Conservation (phyloP, 2,329 filamentous ascomycete genomes). For the Fusarium sp. region DNA sequence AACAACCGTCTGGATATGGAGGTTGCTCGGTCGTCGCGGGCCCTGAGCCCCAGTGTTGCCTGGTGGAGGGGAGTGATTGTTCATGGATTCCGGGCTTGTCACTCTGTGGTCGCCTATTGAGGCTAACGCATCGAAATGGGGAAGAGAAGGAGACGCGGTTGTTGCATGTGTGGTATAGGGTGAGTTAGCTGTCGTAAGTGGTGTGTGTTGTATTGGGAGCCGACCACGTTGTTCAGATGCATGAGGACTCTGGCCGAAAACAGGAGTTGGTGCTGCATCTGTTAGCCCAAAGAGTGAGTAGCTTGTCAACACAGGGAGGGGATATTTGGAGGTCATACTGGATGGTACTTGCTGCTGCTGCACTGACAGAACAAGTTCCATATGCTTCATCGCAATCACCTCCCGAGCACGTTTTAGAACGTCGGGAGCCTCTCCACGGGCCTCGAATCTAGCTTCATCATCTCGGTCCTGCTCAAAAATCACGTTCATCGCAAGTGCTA, state of each 20-base stretch:
- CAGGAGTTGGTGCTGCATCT: conserved; percentile 27
- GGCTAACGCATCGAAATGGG: conserved; percentile 14
- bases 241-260: conserved; percentile 3
- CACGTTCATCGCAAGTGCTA: conserved; percentile 28
- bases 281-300: conserved; percentile 12
- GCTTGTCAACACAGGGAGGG: background rate
- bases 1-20: conserved; percentile 8
- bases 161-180: conserved; percentile 1
- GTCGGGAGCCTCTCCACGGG: conserved; percentile 14
- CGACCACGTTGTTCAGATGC: conserved; percentile 10
- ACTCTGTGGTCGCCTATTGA: conserved; percentile 3
- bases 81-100: conserved; percentile 10
- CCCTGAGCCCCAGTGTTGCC: conserved; percentile 9
- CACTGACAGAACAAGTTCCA: conserved; percentile 10
- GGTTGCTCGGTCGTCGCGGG: conserved; percentile 5
- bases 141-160: conserved; percentile 2
- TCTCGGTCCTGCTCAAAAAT: conserved; percentile 42
- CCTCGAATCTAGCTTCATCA: conserved; percentile 33
- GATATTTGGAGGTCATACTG: conserved; percentile 24
- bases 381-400: conserved; percentile 11
- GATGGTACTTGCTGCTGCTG: conserved; percentile 8
- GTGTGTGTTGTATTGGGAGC: conserved; percentile 10
- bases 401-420: conserved; percentile 12
- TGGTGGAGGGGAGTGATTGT: background rate
- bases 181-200: conserved; percentile 11